Evolutionary conservation across 805 yeast species (phyloP), one percentile per base, ranked within the genome.

Genomic region (Cyberlindnera subsufficiens): DNA sequence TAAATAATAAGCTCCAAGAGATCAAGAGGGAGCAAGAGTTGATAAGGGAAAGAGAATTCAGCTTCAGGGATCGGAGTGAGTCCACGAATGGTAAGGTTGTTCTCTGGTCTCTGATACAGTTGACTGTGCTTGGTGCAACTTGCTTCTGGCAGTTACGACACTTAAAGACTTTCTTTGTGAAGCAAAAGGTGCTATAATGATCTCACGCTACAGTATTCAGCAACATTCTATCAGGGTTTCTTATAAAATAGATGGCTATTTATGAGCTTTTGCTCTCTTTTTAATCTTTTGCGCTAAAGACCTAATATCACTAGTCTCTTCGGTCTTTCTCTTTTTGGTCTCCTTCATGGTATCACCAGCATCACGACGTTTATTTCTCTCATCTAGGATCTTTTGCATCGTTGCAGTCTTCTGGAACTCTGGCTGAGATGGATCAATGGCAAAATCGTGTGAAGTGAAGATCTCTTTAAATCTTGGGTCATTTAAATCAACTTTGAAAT

Each of bases 361-460:
- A 36, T 56, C 57, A 32, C 65, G 59, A 56, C 81, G 74, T 59
- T 78, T 78, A 34, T 75, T 72, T 51, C 96, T 76, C 64, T 89
- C 96, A 36, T 77, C 72, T 67, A 93, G 65, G 43, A 93, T 76
- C 61, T 82, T 74, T 59, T 82, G 81, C 96, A 91, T 90, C 20
- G 93, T 88, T 15, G 78, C 68, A 1, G 98, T 90, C 64, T 82
- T 79, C 67, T 86, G 89, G 71, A 77, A 91, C 60, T 87, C 96
- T n/a, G 95, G 85, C 57, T 74, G 80, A 17, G 95, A 82, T 18
- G 97, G 95, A 64, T 95, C 99, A 59, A 95, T 89, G 11, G 96
- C 96, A 65, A 79, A 93, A 48, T 84, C 93, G 49, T 86, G 96
- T 48, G 79, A 82, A 55, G 88, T 88, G 58, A 82, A 87, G 50